Evolutionary conservation across 352 stramenopile genomes (phyloP).

Genomic region (Phytopythium boreale): DNA sequence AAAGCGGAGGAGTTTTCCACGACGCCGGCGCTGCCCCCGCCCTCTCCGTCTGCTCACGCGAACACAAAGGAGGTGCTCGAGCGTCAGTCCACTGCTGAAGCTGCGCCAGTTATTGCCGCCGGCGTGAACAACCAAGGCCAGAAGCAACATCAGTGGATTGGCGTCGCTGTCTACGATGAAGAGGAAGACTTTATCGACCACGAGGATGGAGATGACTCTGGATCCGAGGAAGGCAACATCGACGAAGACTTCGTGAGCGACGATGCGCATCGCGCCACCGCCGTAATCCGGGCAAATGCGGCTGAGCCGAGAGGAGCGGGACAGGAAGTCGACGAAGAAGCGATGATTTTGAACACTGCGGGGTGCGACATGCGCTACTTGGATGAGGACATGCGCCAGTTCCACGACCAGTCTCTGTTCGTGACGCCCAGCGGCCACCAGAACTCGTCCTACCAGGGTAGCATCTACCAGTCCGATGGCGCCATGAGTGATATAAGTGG

Average conservation of each 20-base stretch:
- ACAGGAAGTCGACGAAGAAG: constrained; percentile 19
- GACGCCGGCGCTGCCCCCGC: constrained; percentile 37
- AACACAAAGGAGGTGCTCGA: constrained; percentile 30
- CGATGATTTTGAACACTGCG: constrained; percentile 44
- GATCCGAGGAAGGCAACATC: constrained; percentile 9
- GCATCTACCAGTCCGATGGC: background rate
- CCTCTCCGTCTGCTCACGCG: constrained; percentile 37
- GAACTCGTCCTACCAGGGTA: background rate
- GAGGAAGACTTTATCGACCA: constrained; percentile 16
- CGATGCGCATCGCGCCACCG: background rate
- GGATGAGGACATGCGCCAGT: constrained; percentile 68
- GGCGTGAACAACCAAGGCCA: background rate
- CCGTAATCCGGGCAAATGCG: background rate
- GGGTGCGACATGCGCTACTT: constrained; percentile 59
- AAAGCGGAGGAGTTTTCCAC: constrained; percentile 49
- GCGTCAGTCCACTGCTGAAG: constrained; percentile 23
- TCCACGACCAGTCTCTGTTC: constrained; percentile 59
- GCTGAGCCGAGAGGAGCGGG: background rate
- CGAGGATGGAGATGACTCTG: constrained; percentile 11
- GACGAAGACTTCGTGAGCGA: constrained; percentile 9
- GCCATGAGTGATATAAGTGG: constrained; percentile 2
- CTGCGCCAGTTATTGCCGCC: background rate
- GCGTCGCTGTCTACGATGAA: background rate
- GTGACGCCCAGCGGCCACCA: constrained; percentile 11
- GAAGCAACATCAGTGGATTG: background rate